Evolutionary conservation across 2,329 filamentous ascomycete species (phyloP), one percentile per base, ranked within the genome.

Genomic region (Trichoderma semiorbis): DNA sequence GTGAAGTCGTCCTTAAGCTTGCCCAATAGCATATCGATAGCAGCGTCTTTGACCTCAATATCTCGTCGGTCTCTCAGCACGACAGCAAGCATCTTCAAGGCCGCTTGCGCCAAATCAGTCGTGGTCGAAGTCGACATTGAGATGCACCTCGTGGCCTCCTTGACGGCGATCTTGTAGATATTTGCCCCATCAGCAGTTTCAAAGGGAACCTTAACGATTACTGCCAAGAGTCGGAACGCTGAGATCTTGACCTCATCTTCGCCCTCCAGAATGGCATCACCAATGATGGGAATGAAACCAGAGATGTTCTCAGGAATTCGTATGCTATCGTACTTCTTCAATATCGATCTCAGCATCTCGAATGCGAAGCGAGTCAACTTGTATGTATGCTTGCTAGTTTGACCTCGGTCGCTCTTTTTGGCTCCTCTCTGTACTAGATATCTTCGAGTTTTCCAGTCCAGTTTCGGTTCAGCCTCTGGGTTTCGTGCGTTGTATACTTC

Each of bases 171-270:
- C 64, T 92, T 90, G 82, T 89, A 91, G 6, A 91, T 82, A 67
- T 86, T 85, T 16, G 81, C 82, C 8, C 90, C 91, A 73, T 91
- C 87, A 68, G 93, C 91, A 70, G 93, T 91, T 71, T 91, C 85
- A 75, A 98, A 87, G 0, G 93, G 93, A 5, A 98, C 92, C 78
- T 93, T 95, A 81, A 94, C 91, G 72, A 98, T 91, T 2, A 93
- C 91, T 0, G 91, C 91, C 30, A 99, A 85, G n/a, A 98, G 85
- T 74, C 94, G 91, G 78, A 98, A 91, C 12, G 94, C 91, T 1
- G 95, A 92, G 39, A 97, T 89, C 83, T 97, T 96, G 72, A 99
- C 92, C 79, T 99, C 96, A 78, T 98, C 95, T 78, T 98, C 93
- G 2, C 90, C 91, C 75, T 90, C 91, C 8, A 97, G 86, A 57